Evolutionary conservation across 2,329 filamentous ascomycete species (phyloP), one percentile per base, ranked within the genome.

Genomic region (Phialocephala sp.): DNA sequence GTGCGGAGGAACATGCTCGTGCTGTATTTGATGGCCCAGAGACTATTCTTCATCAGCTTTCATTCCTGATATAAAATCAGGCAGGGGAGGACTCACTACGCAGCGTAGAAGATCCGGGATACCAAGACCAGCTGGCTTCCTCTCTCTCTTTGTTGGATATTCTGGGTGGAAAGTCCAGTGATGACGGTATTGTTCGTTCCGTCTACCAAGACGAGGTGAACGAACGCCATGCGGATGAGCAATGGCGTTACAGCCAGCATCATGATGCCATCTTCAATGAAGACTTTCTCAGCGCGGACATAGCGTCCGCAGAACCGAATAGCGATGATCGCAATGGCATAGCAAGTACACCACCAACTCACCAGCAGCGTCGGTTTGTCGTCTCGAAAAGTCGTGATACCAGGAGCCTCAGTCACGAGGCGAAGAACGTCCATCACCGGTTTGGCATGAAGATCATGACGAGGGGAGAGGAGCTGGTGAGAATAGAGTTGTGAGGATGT

Each of bases 301-400:
- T 94, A 97, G 72, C 95, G 91, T 62, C 94, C 94, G 66, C 82
- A 81, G 45, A 97, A 80, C 20, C 95, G 88, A 57, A 94, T 81
- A 50, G 93, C 78, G 71, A 99, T 97, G 75, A 97, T 92, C 68
- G 89, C 85, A 54, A 93, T 83, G 69, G 93, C 90, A 77, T 94
- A 94, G 12, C 87, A 83, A 47, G 92, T 94, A 69, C 90, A 92
- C 94, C 94, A 98, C 93, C 94, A 98, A 78, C 91, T 94, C 72
- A 97, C 93, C 68, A 98, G 85, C 43, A 98, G 83, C 0, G 93
- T 96, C 18, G 94, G 93, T 77, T 97, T 95, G 80, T 94, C 89
- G 59, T 85, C 68, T 57, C 70, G 64, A 61, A 70, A 73, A 8
- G 56, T 62, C 57, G 66, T 68, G 12, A 66, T 59, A 14, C 68